These are phyloP conservation scores for Solanum aculeatissimum DNA, from an alignment of 305 asterid genomes.

Conservation along the genomic window DNA sequence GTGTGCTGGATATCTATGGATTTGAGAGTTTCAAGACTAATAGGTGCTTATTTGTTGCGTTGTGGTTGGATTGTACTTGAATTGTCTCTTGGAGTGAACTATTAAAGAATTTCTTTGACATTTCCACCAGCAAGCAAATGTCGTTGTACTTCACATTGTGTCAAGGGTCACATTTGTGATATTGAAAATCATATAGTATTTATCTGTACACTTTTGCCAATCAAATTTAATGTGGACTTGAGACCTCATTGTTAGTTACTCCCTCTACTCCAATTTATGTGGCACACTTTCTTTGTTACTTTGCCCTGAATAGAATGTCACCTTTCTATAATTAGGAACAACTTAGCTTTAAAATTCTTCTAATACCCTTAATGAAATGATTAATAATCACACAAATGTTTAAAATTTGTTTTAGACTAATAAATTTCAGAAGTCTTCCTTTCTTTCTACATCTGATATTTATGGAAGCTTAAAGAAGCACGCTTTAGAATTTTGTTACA, in stretches of 20 bases:
- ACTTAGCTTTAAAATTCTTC: background rate
- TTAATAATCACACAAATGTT: background rate
- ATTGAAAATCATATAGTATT: background rate
- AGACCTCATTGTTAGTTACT: background rate
- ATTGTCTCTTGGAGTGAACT: background rate
- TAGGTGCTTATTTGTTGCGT: constrained; percentile 89
- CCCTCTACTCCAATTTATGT: background rate
- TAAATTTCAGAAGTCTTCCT: background rate
- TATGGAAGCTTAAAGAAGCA: background rate
- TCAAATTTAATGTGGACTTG: background rate
- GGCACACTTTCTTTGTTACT: background rate
- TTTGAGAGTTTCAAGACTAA: constrained; percentile 99
- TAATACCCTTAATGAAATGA: background rate
- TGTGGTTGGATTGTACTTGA: constrained; percentile 30
- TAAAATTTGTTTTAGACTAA: background rate
- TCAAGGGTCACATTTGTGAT: background rate
- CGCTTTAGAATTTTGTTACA: background rate
- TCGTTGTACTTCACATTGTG: background rate
- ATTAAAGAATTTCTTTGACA: background rate
- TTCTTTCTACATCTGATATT: background rate
- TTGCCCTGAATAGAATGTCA: background rate
- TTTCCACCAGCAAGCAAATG: background rate
- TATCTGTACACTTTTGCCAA: background rate
- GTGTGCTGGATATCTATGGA: constrained; percentile 97
- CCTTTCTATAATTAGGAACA: background rate